Conservation (phyloP, 2,329 filamentous ascomycete genomes). For the Colletotrichum ledebouriae region DNA sequence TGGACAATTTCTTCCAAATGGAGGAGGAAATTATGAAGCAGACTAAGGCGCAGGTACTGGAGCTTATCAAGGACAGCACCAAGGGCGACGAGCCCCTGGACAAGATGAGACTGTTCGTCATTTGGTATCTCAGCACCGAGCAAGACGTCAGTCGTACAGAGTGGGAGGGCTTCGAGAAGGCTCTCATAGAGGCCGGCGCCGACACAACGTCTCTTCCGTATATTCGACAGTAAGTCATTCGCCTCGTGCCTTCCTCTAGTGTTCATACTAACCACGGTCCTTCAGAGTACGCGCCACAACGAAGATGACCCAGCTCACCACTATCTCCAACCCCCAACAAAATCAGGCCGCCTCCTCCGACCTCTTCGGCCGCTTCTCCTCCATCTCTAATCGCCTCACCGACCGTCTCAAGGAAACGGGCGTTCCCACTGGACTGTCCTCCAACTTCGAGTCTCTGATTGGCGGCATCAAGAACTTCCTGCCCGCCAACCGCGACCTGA, state of each 20-base stretch:
- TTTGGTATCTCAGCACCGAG: conserved; percentile 96
- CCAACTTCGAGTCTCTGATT: conserved; percentile 94
- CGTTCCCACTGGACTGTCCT: conserved; percentile 75
- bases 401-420: conserved; percentile 93
- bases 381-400: conserved; percentile 90
- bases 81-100: conserved; percentile 89
- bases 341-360: conserved; percentile 75
- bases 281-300: conserved; percentile 88
- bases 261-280: conserved; percentile 15
- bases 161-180: conserved; percentile 88
- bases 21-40: conserved; percentile 95
- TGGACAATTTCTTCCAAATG: conserved; percentile 96
- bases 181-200: conserved; percentile 80
- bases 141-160: conserved; percentile 86
- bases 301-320: conserved; percentile 97
- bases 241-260: neutral
- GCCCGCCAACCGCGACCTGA: conserved; percentile 95
- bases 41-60: conserved; percentile 88
- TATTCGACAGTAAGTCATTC: conserved; percentile 78
- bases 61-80: conserved; percentile 82
- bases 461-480: conserved; percentile 98
- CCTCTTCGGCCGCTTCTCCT: conserved; percentile 93
- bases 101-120: conserved; percentile 94
- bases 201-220: conserved; percentile 86
- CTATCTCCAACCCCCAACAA: conserved; percentile 82